Evolutionary conservation across 768 basidiomycete species (phyloP).

Genomic region (Sistotremastrum niveocremeum): DNA sequence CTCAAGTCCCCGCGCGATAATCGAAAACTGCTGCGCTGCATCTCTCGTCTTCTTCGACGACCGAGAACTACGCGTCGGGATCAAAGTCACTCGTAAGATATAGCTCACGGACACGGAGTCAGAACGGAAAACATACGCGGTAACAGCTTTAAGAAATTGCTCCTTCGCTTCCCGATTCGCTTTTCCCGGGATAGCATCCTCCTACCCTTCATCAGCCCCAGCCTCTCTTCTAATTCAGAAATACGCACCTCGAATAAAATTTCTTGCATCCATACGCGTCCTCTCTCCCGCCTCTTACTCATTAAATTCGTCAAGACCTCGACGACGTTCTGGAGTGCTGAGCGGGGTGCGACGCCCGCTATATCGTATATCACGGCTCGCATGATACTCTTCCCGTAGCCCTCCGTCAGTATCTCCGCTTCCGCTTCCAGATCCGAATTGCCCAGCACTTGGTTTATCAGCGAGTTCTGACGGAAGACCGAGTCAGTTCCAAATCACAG

Average conservation of each 20-base stretch:
- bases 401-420: slow-evolving; percentile 34
- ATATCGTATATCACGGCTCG: slow-evolving; percentile 66
- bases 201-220: slow-evolving; percentile 26
- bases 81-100: neutral
- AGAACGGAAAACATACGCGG: slow-evolving; percentile 33
- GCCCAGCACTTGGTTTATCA: slow-evolving; percentile 53
- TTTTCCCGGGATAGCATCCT: slow-evolving; percentile 59
- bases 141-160: slow-evolving; percentile 58
- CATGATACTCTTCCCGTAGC: slow-evolving; percentile 55
- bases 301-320: slow-evolving; percentile 64
- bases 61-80: slow-evolving; percentile 36
- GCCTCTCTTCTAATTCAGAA: no score
- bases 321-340: slow-evolving; percentile 70
- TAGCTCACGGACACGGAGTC: neutral
- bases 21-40: slow-evolving; percentile 76
- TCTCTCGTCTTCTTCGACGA: slow-evolving; percentile 64
- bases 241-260: slow-evolving; percentile 48
- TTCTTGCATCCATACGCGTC: slow-evolving; percentile 57
- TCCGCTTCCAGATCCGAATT: slow-evolving; percentile 47
- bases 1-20: slow-evolving; percentile 73
- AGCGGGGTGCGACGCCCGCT: slow-evolving; percentile 73
- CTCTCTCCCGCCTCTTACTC: slow-evolving; percentile 38
- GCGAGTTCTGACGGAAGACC: slow-evolving; percentile 32
- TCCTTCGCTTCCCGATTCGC: slow-evolving; percentile 67
- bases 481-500: neutral